Conservation (phyloP, 1,284 basidiomycete genomes). For the Boletus semigastroideus region DNA sequence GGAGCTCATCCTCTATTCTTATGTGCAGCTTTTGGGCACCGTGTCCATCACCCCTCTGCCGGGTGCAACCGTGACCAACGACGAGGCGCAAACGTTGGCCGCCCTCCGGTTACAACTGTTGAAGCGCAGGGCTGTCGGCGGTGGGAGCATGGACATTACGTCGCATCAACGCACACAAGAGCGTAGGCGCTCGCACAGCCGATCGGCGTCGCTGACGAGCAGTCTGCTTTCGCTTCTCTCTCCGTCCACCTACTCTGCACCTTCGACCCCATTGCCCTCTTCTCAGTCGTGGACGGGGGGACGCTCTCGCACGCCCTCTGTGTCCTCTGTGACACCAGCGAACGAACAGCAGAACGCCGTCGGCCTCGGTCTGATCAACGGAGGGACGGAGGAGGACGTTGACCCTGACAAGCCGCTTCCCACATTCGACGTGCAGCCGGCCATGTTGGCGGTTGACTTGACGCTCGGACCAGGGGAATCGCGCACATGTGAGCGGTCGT, state of each 20-base stretch:
- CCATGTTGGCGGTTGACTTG: slow-evolving; percentile 84
- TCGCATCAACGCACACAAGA: slow-evolving; percentile 36
- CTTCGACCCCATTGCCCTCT: slow-evolving; percentile 23
- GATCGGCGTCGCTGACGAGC: slow-evolving; percentile 54
- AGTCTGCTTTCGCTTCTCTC: slow-evolving; percentile 57
- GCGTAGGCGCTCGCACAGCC: slow-evolving; percentile 40
- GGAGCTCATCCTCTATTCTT: slow-evolving; percentile 83
- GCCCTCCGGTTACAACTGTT: slow-evolving; percentile 50
- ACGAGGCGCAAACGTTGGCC: slow-evolving; percentile 44
- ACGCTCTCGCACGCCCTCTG: slow-evolving; percentile 23
- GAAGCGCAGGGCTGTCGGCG: slow-evolving; percentile 57
- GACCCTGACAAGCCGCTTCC: slow-evolving; percentile 73
- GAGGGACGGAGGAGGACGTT: slow-evolving; percentile 40
- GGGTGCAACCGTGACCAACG: slow-evolving; percentile 32
- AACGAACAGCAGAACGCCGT: slow-evolving; percentile 15
- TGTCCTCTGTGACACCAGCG: slow-evolving; percentile 8
- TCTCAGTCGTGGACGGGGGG: slow-evolving; percentile 27
- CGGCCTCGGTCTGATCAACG: slow-evolving; percentile 24
- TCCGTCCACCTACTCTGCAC: slow-evolving; percentile 32
- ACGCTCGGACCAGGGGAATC: slow-evolving; percentile 76
- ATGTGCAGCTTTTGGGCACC: slow-evolving; percentile 78
- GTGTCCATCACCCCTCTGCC: slow-evolving; percentile 45
- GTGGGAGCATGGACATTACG: slow-evolving; percentile 77
- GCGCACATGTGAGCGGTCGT: slow-evolving; percentile 65
- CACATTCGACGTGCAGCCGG: slow-evolving; percentile 78